Evolutionary conservation across 441 rosid genomes (phyloP).

Genomic region (Gossypium davidsonii): DNA sequence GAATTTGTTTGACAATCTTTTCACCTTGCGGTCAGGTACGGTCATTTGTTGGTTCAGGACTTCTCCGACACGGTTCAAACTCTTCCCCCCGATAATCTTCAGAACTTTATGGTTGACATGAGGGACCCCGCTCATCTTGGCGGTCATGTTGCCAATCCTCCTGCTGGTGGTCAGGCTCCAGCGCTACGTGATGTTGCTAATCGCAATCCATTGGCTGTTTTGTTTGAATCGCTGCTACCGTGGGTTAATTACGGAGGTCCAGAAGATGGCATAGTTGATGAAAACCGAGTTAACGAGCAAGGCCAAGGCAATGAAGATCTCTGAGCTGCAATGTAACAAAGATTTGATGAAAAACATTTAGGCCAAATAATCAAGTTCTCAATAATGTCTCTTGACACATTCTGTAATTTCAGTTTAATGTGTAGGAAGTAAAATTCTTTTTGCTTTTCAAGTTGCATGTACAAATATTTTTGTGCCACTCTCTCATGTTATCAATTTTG

Average conservation of each 20-base stretch:
- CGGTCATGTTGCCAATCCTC: slow-evolving; percentile 34
- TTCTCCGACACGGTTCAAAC: slow-evolving; percentile 70
- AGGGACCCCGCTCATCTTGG: slow-evolving; percentile 37
- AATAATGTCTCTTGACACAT: not conserved
- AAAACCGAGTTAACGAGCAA: slow-evolving; percentile 30
- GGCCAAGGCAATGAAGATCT: slow-evolving; percentile 24
- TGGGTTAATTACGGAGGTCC: slow-evolving; percentile 56
- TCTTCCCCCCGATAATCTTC: slow-evolving; percentile 80
- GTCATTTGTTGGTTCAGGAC: slow-evolving; percentile 67
- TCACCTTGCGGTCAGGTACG: slow-evolving; percentile 40
- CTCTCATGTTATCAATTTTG: slow-evolving; percentile 5
- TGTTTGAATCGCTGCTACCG: slow-evolving; percentile 74
- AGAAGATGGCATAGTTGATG: slow-evolving; percentile 34
- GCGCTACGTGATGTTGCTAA: slow-evolving; percentile 48
- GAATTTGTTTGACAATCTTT: slow-evolving; percentile 3
- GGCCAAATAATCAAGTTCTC: not conserved
- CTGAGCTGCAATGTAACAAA: slow-evolving; percentile 2
- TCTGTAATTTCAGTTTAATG: not conserved
- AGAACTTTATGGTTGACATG: slow-evolving; percentile 70
- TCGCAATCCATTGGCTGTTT: slow-evolving; percentile 53
- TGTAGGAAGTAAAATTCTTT: not conserved
- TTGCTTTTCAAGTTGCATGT: not conserved
- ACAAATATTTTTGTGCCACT: slow-evolving; percentile 1
- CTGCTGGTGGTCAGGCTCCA: slow-evolving; percentile 28
- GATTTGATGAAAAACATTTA: not conserved